A percentile compares a stretch with the other conserved stretches of the same genome.
Evolutionary conservation across 2,329 filamentous ascomycete species (phyloP).

Genomic region (Colletotrichum sansevieriae): DNA sequence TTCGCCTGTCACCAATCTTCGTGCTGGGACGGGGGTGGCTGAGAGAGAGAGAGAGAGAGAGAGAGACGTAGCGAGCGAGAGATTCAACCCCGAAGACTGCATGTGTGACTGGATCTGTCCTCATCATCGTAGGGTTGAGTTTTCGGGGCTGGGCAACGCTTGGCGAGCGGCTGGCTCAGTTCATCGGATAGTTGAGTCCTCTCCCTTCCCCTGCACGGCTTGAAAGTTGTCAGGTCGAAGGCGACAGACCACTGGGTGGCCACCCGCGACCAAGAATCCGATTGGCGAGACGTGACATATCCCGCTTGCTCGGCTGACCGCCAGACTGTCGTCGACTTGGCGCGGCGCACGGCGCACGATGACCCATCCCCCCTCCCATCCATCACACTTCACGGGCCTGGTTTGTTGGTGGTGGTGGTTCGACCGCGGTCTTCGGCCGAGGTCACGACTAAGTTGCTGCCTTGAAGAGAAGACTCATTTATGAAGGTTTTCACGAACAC

Average conservation of each 20-base stretch:
- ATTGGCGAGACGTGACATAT: slow-evolving; percentile 5
- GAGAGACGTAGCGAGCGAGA: neutral
- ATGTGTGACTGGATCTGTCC: slow-evolving; percentile 24
- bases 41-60: neutral
- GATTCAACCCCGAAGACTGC: neutral
- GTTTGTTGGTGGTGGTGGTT: neutral
- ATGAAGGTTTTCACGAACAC: neutral
- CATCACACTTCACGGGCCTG: slow-evolving; percentile 4
- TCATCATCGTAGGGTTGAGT: neutral
- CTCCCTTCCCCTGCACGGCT: neutral
- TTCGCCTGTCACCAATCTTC: slow-evolving; percentile 2
- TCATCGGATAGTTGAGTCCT: slow-evolving; percentile 21
- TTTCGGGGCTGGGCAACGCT: no score
- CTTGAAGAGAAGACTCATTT: no score
- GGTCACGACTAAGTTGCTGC: neutral
- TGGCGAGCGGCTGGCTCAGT: slow-evolving; percentile 1
- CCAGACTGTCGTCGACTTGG: neutral
- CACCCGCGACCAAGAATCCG: neutral
- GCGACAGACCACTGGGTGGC: neutral
- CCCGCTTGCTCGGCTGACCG: slow-evolving; percentile 9
- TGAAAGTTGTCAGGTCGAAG: neutral
- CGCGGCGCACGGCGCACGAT: neutral
- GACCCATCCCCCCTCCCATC: neutral
- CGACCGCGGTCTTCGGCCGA: slow-evolving; percentile 1
- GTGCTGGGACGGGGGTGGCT: slow-evolving; percentile 15